Evolutionary conservation across 371 early-diverging fungal species (phyloP).

Genomic region (Fennellomyces sp.): DNA sequence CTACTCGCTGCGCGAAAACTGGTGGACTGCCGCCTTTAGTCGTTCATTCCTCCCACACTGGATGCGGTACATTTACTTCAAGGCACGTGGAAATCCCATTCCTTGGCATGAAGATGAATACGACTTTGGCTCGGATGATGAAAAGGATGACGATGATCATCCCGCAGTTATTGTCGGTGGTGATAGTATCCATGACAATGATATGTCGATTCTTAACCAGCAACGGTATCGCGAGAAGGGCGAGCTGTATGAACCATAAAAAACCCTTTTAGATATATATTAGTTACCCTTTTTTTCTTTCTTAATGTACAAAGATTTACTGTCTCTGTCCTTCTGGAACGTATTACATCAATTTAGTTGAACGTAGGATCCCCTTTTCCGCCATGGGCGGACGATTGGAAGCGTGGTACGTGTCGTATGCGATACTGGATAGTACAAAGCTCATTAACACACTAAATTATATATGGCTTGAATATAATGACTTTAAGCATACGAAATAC

Average conservation of each 20-base stretch:
- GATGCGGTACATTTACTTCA: slow-evolving; percentile 38
- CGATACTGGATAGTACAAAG: no score
- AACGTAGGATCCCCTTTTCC: no score
- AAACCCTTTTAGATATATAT: background rate
- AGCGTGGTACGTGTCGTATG: no score
- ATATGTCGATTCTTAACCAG: background rate
- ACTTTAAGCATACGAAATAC: no score
- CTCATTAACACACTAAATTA: no score
- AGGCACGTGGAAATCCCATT: slow-evolving; percentile 26
- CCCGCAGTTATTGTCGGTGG: background rate
- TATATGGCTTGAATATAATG: no score
- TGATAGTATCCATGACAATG: slow-evolving; percentile 1
- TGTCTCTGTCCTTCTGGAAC: background rate
- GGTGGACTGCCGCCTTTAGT: slow-evolving; percentile 47
- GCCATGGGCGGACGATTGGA: no score
- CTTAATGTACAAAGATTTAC: background rate
- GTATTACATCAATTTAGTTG: no score
- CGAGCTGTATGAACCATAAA: background rate
- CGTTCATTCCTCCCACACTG: slow-evolving; percentile 40
- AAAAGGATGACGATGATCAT: slow-evolving; percentile 1
- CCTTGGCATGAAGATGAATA: slow-evolving; percentile 37
- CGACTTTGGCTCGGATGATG: slow-evolving; percentile 25
- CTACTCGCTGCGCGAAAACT: slow-evolving; percentile 48
- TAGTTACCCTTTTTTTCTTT: background rate
- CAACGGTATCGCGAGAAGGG: background rate